These are phyloP conservation scores for Rubus parviflorus DNA, from an alignment of 306 rosid species.

Conservation along the genomic window DNA sequence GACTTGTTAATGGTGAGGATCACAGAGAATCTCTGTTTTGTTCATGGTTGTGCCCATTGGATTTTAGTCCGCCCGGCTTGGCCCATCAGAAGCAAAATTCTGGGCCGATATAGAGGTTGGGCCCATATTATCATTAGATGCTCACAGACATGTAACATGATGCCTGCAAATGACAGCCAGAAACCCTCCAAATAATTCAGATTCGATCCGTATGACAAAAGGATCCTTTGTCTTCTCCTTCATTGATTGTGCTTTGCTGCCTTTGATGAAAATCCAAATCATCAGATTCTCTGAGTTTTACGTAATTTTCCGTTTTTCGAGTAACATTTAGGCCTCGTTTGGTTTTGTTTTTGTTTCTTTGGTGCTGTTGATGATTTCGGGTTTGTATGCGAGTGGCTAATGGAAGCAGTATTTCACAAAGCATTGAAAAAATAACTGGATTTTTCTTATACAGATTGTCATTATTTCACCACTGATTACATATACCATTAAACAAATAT, in stretches of 20 bases:
- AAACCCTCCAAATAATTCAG: background rate
- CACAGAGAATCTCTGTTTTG: background rate
- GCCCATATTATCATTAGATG: background rate
- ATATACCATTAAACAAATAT: constrained; percentile 38
- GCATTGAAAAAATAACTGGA: constrained; percentile 8
- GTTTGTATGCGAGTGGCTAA: background rate
- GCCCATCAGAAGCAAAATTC: background rate
- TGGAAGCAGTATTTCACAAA: background rate
- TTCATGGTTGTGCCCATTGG: background rate
- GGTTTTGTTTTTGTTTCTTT: background rate
- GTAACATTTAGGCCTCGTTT: background rate
- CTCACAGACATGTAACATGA: constrained; percentile 6
- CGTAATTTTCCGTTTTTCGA: too few species aligned
- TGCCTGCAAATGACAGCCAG: background rate
- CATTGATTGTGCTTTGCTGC: background rate
- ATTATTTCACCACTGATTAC: constrained; percentile 6
- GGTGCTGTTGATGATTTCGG: background rate
- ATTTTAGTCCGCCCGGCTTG: background rate
- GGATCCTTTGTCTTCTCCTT: background rate
- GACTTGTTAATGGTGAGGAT: background rate
- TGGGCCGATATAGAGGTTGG: background rate
- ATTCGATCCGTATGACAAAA: background rate
- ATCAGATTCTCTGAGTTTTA: too few species aligned
- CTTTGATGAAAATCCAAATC: background rate
- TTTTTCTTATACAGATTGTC: constrained; percentile 5